These are phyloP conservation scores for Hypomyces perniciosus DNA, from an alignment of 2,329 filamentous ascomycete species.

Conservation along the genomic window DNA sequence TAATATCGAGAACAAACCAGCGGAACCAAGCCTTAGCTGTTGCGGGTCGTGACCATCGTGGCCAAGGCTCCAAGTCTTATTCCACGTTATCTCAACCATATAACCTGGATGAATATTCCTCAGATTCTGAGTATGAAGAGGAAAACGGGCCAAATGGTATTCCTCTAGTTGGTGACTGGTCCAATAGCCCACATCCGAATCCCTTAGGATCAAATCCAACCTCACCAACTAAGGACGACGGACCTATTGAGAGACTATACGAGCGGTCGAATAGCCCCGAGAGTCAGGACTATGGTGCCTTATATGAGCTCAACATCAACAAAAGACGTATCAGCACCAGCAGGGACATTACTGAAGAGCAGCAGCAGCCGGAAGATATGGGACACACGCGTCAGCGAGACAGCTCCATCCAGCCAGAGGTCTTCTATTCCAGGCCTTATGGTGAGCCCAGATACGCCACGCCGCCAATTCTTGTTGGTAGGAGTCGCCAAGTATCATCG, in stretches of 20 bases:
- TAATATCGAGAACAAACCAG: constrained; percentile 49
- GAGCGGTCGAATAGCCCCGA: constrained; percentile 11
- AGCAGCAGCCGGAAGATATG: constrained; percentile 19
- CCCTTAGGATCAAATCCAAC: constrained; percentile 48
- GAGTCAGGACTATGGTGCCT: constrained; percentile 21
- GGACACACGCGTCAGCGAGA: constrained; percentile 22
- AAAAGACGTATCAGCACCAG: constrained; percentile 37
- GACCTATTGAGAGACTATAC: constrained; percentile 19
- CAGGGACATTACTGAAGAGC: constrained; percentile 41
- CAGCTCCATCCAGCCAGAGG: constrained; percentile 46
- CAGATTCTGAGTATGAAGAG: constrained; percentile 36
- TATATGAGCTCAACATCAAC: constrained; percentile 43
- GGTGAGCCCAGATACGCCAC: constrained; percentile 49
- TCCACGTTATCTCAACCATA: constrained; percentile 41
- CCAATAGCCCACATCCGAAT: constrained; percentile 38
- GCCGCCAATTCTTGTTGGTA: constrained; percentile 48
- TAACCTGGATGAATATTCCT: constrained; percentile 33
- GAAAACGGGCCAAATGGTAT: constrained; percentile 25
- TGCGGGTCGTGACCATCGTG: constrained; percentile 27
- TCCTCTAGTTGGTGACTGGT: constrained; percentile 22
- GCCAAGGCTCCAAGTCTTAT: constrained; percentile 35
- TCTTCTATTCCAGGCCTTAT: constrained; percentile 53
- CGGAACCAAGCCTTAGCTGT: constrained; percentile 40
- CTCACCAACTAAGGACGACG: constrained; percentile 13
- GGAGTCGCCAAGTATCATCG: constrained; percentile 49